Evolutionary conservation across 108 stramenopile genomes (phyloP), one percentile per base, ranked within the genome.

Genomic region (Aurantiochytrium sp.): DNA sequence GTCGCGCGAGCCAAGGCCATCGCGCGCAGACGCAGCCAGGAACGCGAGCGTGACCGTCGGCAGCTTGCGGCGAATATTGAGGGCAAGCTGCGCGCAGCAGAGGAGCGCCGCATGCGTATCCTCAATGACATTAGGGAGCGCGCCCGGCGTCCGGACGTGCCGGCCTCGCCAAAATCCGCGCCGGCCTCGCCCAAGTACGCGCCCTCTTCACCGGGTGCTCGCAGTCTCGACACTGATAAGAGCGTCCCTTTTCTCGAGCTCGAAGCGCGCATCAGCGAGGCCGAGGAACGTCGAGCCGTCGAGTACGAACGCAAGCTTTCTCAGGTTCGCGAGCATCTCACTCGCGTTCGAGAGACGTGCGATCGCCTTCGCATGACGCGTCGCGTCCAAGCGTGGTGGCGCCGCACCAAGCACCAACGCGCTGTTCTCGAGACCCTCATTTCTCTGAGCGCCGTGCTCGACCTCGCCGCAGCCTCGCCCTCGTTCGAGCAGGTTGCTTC

Each of bases 371-470:
- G 76, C 45, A 83, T 83, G 76, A 83, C 51, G 12, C 76, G 76
- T 45, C 76, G 76, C 51, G 76, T 83, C 25, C 76, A 83, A 23
- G 4, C 49, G 19, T 83, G 76, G 76, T 83, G 76, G 76, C 76
- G 76, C n/a, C 76, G 45, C 25, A 83, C 49, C 19, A 45, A 43
- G 10, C 23, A 6, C 0, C 18, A 47, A 23, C n/a, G n/a, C 25
- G 51, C 49, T 12, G 49, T 35, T 6, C 23, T 83, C 3, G 49
- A 83, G 51, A 23, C 6, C 51, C n/a, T 83, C n/a, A 23, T 8
- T 23, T 23, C 64, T 28, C 64, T 69, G 25, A 14, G 64, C 25
- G 18, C 25, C 6, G 18, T 69, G 10, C 14, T 69, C 25, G 64
- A 6, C 64, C 42, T 69, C 64, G 25, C 64, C 21, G 25, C 35